phyloP scores from a whole-genome alignment of 352 stramenopile species.

The Phytophthora niederhauseri region DNA sequence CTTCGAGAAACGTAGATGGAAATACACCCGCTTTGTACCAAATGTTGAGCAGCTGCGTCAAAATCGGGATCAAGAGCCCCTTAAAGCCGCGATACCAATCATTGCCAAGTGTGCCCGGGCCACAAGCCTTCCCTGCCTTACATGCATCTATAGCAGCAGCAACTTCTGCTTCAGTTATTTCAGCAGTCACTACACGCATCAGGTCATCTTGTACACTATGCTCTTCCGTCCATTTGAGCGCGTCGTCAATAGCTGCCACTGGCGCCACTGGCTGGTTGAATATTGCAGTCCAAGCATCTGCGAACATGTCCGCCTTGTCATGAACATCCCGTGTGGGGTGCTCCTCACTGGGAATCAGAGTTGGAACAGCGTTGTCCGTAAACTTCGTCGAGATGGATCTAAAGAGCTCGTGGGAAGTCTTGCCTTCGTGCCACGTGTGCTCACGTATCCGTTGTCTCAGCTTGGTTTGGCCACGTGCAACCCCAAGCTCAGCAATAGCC shows the following conservation, averaged over 20 bases:
- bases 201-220: too few species aligned
- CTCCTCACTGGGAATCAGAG: too few species aligned
- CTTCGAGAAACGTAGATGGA: not conserved
- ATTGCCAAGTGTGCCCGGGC: not conserved
- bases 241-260: too few species aligned
- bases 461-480: not conserved
- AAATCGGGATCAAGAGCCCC: not conserved
- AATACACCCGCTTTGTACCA: constrained; percentile 1
- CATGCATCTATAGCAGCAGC: not conserved
- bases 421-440: not conserved
- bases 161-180: not conserved
- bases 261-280: not conserved
- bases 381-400: not conserved
- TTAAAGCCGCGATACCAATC: not conserved
- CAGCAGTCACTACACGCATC: not conserved
- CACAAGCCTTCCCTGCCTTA: not conserved
- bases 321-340: not conserved
- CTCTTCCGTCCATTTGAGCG: too few species aligned
- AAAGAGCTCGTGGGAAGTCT: not conserved
- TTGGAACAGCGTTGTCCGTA: not conserved
- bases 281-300: not conserved
- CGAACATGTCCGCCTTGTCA: not conserved
- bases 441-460: not conserved
- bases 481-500: not conserved
- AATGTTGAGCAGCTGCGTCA: not conserved